Base-by-base conservation (phyloP, 805 yeast species). In the Metschnikowia picachoensis region DNA sequence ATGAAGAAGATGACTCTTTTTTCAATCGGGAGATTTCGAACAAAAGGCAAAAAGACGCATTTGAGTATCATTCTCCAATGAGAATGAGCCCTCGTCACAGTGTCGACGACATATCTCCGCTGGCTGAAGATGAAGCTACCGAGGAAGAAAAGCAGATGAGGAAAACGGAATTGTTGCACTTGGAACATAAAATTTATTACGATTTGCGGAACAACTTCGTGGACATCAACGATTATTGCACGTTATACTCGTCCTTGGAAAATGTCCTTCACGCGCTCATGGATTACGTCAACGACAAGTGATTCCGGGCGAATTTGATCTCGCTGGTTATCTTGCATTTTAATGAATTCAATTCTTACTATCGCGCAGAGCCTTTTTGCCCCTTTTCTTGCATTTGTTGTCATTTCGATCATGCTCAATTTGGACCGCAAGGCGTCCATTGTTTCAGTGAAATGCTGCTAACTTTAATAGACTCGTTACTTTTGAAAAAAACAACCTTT, bases 171-270 rank as follows among this genome's bases (percentile, higher is more conserved):
- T 53, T 70, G 37, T 43, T 49, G 14, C 65, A 67, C 37, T 59
- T 70, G 52, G 66, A 60, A 40, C 68, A 67, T 32, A 70, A 70
- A 50, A 68, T 72, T 25, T 59, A 59, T 42, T 72, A 68, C 44
- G 75, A 70, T 43, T 66, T 71, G 46, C 58, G 68, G 28, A 69
- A 72, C 53, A 72, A 72, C 49, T 71, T 65, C 53, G 74, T 72
- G 17, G 74, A 71, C 54, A 62, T 70, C 35, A 70, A 70, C 49
- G 76, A 72, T 47, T 72, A 71, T 44, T 72, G 77, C 62, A 66
- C 73, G 4, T 70, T 72, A 49, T 72, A 69, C 49, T 56, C 67
- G 16, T 66, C 72, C 16, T 65, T 70, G 52, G 77, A 72, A 46
- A 66, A 68, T 41, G 61, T 70, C 13, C 53, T 72, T 25, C 68